These are phyloP conservation scores for Prunus fruticosa DNA, from an alignment of 306 rosid species.

Conservation along the genomic window DNA sequence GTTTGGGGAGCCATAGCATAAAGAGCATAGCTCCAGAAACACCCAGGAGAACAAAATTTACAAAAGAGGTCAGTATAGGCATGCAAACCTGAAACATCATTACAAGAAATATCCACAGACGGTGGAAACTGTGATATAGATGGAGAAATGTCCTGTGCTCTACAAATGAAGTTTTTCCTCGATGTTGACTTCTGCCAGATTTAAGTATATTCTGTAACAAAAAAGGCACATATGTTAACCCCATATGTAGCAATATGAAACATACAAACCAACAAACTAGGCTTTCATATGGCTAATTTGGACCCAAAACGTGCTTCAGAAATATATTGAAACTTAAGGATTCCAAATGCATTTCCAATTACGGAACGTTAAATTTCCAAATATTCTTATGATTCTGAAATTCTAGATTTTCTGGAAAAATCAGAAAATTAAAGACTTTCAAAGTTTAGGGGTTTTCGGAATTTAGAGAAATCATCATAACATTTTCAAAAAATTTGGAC, in stretches of 20 bases:
- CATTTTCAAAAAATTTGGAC: not conserved
- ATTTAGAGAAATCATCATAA: not conserved
- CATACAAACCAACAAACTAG: not conserved
- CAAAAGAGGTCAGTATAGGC: not conserved
- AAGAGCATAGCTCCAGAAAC: not conserved
- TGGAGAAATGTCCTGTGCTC: conserved; percentile 95
- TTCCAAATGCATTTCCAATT: not conserved
- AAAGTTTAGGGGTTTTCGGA: not conserved
- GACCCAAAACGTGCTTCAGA: not conserved
- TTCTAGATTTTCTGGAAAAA: not conserved
- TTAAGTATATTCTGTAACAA: conserved; percentile 49
- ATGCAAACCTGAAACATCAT: conserved; percentile 95
- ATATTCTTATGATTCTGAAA: not conserved
- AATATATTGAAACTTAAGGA: not conserved
- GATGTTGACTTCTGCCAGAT: conserved; percentile 53
- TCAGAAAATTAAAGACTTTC: not conserved
- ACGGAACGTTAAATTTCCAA: not conserved
- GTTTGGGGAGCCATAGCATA: not conserved
- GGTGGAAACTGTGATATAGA: conserved; percentile 93
- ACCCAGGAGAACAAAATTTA: not conserved
- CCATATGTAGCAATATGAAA: not conserved
- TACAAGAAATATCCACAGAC: conserved; percentile 89
- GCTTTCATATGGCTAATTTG: not conserved
- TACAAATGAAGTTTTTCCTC: conserved; percentile 94
- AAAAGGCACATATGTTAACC: not conserved